These are phyloP conservation scores for Microstegium vimineum DNA, from an alignment of 176 grass and related monocot species.

Conservation along the genomic window DNA sequence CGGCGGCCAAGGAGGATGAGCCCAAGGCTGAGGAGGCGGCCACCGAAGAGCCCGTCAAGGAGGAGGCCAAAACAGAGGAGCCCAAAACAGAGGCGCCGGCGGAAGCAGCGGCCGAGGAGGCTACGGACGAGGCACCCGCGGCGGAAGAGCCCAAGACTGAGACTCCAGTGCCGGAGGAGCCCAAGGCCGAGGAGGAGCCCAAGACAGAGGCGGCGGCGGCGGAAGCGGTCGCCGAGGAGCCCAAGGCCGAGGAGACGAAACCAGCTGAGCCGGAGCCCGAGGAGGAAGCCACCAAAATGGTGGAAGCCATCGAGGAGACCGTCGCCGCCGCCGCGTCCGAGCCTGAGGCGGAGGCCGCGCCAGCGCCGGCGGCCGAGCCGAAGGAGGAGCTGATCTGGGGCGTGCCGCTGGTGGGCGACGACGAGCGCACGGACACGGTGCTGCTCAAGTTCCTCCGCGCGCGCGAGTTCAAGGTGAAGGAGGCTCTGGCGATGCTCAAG, in stretches of 20 bases:
- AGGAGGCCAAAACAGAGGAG: no score
- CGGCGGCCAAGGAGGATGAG: conserved; percentile 6
- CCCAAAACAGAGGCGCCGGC: not conserved
- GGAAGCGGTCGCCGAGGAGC: conserved; percentile 5
- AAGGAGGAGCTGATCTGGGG: conserved; percentile 56
- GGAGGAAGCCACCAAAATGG: conserved; percentile 12
- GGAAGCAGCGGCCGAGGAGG: conserved; percentile 1
- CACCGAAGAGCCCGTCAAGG: not conserved
- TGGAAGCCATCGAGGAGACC: conserved; percentile 32
- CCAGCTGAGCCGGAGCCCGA: conserved; percentile 12
- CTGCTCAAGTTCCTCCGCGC: conserved; percentile 90
- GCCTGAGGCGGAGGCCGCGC: not conserved
- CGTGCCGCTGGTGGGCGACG: conserved; percentile 46
- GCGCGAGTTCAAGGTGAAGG: conserved; percentile 72
- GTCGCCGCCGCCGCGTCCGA: not conserved
- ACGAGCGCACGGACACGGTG: conserved; percentile 78
- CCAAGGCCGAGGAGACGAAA: conserved; percentile 32
- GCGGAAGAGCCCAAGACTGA: conserved; percentile 28
- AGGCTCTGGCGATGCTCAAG: conserved; percentile 73
- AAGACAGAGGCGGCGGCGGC: not conserved
- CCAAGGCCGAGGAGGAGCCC: conserved; percentile 32
- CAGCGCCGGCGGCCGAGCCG: not conserved
- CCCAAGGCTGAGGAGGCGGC: conserved; percentile 9
- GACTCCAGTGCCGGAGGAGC: conserved; percentile 4
- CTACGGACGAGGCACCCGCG: not conserved